Base-by-base conservation (phyloP, 495 filamentous ascomycete species). In the Pseudomonodictys pantanalensis region DNA sequence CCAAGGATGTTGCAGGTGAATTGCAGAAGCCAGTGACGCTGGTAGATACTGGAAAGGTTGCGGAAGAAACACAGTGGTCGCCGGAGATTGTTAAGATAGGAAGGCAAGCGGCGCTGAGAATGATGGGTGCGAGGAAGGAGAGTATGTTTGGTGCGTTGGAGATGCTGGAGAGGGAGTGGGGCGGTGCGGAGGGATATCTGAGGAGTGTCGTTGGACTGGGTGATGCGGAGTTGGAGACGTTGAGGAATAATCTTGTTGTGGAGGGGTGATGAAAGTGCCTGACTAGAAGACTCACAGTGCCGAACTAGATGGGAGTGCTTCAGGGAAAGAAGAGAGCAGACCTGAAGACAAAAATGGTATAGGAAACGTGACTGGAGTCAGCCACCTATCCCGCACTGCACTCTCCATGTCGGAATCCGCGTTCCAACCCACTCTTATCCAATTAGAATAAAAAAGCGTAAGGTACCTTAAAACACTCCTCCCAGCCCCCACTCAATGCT, bases 161-260 rank as follows among this genome's bases (percentile, higher is more conserved):
- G 52, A 75, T 79, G 64, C 65, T 87, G 24, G 70, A 75, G 23
- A 71, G 74, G 44, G 75, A 73, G 60, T 83, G 79, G 68, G 84
- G 83, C 8, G 77, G 81, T 12, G 77, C 77, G 18, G 83, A 85
- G 68, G 61, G 62, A 30, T 87, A 85, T 68, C 61, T 85, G 41
- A 59, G 74, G 50, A 69, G 75, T n/a, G 66, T 79, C 26, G 79
- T 79, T 66, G 73, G 79, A 20, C 70, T 87, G 20, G 76, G 77
- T 5, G 71, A 68, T 32, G 77, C 78, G 32, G 75, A 76, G 26
- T 68, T 87, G 10, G 72, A 72, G 61, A 72, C 58, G 54, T 73
- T 86, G 42, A 73, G 70, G 52, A 69, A 64, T 51, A 81, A 78
- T 58, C 58, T 69, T 54, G 69, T 81, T 11, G 53, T 66, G 20